phyloP scores from a whole-genome alignment of 108 stramenopile species.

The Stephanodiscus minutulus region DNA sequence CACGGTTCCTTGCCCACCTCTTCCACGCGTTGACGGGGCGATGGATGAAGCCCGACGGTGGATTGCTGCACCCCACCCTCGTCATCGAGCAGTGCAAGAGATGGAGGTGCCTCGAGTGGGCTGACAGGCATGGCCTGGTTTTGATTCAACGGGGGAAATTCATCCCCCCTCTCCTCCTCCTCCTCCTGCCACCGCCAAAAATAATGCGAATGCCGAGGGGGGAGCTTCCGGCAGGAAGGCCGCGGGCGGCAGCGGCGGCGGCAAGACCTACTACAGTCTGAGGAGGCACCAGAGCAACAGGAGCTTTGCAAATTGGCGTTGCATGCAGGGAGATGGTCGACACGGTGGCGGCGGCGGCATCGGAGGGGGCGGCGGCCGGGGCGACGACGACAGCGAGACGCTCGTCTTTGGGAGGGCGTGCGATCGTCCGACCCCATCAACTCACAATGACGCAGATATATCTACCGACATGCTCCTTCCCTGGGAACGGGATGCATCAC shows the following conservation, averaged over 20 bases:
- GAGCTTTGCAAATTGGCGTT: constrained; percentile 66
- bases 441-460: neutral
- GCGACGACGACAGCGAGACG: constrained; percentile 62
- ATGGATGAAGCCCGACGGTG: constrained; percentile 60
- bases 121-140: constrained; percentile 58
- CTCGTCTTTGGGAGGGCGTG: constrained; percentile 66
- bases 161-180: constrained; percentile 36
- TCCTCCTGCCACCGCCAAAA: too few relatives aligned
- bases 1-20: constrained; percentile 69
- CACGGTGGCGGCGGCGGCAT: too few relatives aligned
- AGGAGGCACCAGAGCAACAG: constrained; percentile 85
- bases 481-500: constrained; percentile 20
- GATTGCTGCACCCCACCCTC: constrained; percentile 67
- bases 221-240: neutral
- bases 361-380: neutral
- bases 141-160: constrained; percentile 58
- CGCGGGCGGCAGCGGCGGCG: neutral
- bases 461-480: constrained; percentile 15
- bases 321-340: too few relatives aligned
- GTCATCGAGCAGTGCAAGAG: constrained; percentile 72
- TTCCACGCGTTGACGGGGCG: constrained; percentile 25
- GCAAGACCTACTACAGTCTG: constrained; percentile 57
- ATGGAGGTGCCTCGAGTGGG: constrained; percentile 70
- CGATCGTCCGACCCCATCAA: neutral
- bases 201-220: too few relatives aligned